These are phyloP conservation scores for Sporopachydermia cereana DNA, from an alignment of 1,139 yeast species.

Conservation along the genomic window DNA sequence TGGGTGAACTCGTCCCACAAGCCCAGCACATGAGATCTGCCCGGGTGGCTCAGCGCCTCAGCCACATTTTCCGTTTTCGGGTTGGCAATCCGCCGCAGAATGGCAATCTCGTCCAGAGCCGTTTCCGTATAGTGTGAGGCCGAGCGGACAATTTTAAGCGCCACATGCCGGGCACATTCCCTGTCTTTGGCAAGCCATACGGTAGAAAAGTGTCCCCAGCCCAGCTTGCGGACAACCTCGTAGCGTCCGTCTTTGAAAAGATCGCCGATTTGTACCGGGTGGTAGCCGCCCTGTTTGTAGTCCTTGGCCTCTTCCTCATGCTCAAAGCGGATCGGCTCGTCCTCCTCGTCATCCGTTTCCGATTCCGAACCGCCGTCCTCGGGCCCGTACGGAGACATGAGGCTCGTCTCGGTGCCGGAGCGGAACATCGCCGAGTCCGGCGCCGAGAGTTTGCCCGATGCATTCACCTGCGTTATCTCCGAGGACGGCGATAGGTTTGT, in stretches of 20 bases:
- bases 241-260: conserved; percentile 46
- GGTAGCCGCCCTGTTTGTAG: conserved; percentile 68
- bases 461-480: background rate
- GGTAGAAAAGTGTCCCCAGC: conserved; percentile 78
- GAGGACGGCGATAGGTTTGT: background rate
- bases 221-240: conserved; percentile 54
- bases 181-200: conserved; percentile 65
- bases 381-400: too few relatives aligned
- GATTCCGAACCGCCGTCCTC: conserved; percentile 23
- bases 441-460: too few relatives aligned
- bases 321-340: conserved; percentile 30
- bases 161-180: conserved; percentile 41
- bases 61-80: conserved; percentile 15
- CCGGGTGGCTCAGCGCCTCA: conserved; percentile 35
- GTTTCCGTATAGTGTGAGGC: conserved; percentile 65
- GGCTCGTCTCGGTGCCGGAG: too few relatives aligned
- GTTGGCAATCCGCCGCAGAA: conserved; percentile 33
- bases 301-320: conserved; percentile 60
- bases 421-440: too few relatives aligned
- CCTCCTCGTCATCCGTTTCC: conserved; percentile 27
- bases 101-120: conserved; percentile 63
- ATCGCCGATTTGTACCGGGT: conserved; percentile 67
- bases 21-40: conserved; percentile 52
- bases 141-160: conserved; percentile 65
- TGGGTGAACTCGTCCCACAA: conserved; percentile 58